Base-by-base conservation (phyloP, 805 yeast species). In the Saccharomycopsis oosterbeekiorum region DNA sequence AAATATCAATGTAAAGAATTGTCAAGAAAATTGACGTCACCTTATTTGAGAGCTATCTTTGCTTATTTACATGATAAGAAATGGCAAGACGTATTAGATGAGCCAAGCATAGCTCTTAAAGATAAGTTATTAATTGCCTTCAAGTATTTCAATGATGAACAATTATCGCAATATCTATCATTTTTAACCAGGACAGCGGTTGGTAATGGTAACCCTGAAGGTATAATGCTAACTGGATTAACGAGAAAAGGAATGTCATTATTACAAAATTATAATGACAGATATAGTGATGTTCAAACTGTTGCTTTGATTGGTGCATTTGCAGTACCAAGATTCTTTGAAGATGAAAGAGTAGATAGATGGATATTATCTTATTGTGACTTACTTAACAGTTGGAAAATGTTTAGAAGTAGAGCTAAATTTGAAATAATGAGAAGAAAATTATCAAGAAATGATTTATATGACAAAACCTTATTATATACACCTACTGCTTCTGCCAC, bases 61-160 rank as follows among this genome's bases (percentile, higher is more conserved):
- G 97, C 97, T 0, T 93, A 85, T 67, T 86, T 93, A 59, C 91
- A 97, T 0, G 97, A 93, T 69, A 88, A 89, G 55, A 94, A 92
- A 65, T 93, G 98, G 97, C 86, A 93, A 85, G 97, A 90, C 68
- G 96, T 93, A 1, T 76, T 93, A 59, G 96, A 90, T 69, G 97
- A 93, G 68, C 84, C 86, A 19, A 86, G 96, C 1, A 77, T 93
- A 51, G 97, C 99, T 0, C 75, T 93, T 50, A 78, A 93, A 59
- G 99, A 93, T 69, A 76, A 97, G 65, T 73, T 93, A 12, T 97
- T 97, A 1, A 93, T 93, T 34, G 97, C 98, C 0, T 75, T 93
- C 26, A 77, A 97, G 57, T 93, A 89, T 67, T 74, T 93, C 40
- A 83, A 92, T 1, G 97, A 91, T 69, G 78, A 82, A 55, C 97